Evolutionary conservation across 805 yeast species (phyloP), one percentile per base, ranked within the genome.

Genomic region (Brettanomyces anomalus): DNA sequence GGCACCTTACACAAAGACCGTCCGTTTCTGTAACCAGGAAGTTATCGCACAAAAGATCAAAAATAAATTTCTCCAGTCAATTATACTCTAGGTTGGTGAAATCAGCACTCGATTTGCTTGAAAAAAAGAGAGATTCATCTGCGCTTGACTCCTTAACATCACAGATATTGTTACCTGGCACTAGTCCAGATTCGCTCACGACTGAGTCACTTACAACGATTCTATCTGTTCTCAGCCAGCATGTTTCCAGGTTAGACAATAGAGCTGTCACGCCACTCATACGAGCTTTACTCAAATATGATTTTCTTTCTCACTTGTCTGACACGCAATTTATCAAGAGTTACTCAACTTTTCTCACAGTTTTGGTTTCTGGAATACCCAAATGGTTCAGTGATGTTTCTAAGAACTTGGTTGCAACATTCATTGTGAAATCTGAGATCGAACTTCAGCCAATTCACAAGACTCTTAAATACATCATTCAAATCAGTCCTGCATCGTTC

Each of bases 361-460:
- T 89, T 21, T 70, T 90, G 42, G 85, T 89, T 33, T 82, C 95
- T 3, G 83, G 90, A 37, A 71, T 81, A 46, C 97, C 97, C 6
- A 85, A 80, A 60, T 90, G 95, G 85, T 79, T 93, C 77, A 74
- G 76, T 48, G 94, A 85, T 46, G 85, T 90, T n/a, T 79, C 85
- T 17, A 67, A 71, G 46, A 73, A 76, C 45, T 61, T 90, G n/a
- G 72, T 88, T 10, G 53, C 69, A 16, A 87, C 79, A 53, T 84
- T 90, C 52, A 62, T 57, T 7, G 50, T 48, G 33, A 42, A 46
- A 7, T 30, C 46, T 21, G 50, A 47, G 4, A 43, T 39, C 4
- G 37, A 43, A 33, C 21, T 58, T 15, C 43, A 46, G 14, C 46
- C 78, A 49, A 82, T 79, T 61, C 97, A 90, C 64, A 70, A 71